Evolutionary conservation across 2,329 filamentous ascomycete genomes (phyloP).

Genomic region (Xylariaceae sp.): DNA sequence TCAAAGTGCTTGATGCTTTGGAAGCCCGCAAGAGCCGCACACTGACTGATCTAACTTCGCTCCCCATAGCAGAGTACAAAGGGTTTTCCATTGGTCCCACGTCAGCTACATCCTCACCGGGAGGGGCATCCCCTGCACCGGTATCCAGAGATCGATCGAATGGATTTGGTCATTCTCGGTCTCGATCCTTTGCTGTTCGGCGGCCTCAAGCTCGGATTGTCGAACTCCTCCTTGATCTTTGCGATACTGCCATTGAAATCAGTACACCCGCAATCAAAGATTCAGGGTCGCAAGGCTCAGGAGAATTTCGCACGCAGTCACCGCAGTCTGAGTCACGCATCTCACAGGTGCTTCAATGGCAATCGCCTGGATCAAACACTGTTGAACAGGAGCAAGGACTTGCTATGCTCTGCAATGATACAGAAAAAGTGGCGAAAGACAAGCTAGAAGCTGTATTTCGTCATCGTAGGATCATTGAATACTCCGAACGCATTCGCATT

Average conservation of each 20-base stretch:
- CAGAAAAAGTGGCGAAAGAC: conserved; percentile 73
- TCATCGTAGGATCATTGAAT: conserved; percentile 89
- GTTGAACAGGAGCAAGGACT: conserved; percentile 91
- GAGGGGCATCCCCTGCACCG: conserved; percentile 65
- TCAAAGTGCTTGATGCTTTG: conserved; percentile 88
- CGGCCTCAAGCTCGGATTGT: conserved; percentile 89
- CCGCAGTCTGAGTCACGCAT: conserved; percentile 94
- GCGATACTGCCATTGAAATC: conserved; percentile 92
- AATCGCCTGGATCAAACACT: conserved; percentile 86
- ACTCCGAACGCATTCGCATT: conserved; percentile 89
- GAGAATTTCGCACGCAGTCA: conserved; percentile 87
- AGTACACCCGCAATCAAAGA: conserved; percentile 93
- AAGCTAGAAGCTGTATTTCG: conserved; percentile 94
- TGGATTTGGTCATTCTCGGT: conserved; percentile 74
- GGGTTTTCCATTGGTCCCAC: conserved; percentile 75
- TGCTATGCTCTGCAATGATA: conserved; percentile 83
- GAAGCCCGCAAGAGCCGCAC: conserved; percentile 72
- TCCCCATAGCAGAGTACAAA: conserved; percentile 76
- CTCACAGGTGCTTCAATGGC: conserved; percentile 92
- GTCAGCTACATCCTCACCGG: conserved; percentile 67
- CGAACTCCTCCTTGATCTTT: conserved; percentile 89
- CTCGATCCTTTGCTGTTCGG: conserved; percentile 85
- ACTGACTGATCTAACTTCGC: conserved; percentile 46
- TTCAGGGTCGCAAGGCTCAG: conserved; percentile 58
- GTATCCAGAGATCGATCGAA: conserved; percentile 70